phyloP scores from a whole-genome alignment of 140 eudicot genomes.

The Erigeron philadelphicus region DNA sequence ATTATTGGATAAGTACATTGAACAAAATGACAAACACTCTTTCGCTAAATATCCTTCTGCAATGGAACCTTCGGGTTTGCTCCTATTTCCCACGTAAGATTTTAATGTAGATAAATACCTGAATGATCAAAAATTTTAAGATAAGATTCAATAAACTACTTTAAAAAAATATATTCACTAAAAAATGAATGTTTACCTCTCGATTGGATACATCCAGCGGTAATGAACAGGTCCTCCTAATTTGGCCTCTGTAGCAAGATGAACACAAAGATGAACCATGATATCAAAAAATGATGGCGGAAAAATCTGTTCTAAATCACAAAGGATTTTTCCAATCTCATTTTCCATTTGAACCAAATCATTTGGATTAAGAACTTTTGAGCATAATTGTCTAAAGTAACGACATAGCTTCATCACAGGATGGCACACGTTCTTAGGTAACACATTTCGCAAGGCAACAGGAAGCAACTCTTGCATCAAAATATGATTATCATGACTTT shows the following conservation, averaged over 20 bases:
- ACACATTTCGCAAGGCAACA: not conserved
- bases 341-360: slow-evolving; percentile 11
- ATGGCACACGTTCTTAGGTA: slow-evolving; percentile 13
- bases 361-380: slow-evolving; percentile 10
- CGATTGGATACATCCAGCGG: no score
- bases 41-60: not conserved
- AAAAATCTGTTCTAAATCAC: not conserved
- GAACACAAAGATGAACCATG: no score
- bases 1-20: slow-evolving; percentile 5
- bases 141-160: not conserved
- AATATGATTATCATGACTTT: slow-evolving; percentile 22
- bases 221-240: not conserved
- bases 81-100: no score
- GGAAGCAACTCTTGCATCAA: slow-evolving; percentile 23
- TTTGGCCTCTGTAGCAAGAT: not conserved
- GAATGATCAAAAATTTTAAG: not conserved
- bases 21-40: slow-evolving; percentile 19
- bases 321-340: not conserved
- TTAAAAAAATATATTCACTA: no score
- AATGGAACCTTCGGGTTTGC: not conserved
- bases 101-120: not conserved
- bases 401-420: slow-evolving; percentile 11
- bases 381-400: slow-evolving; percentile 15
- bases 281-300: not conserved
- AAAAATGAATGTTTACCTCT: no score